Percentiles rank a stretch among this genome's conserved stretches.
phyloP scores from a whole-genome alignment of 495 filamentous ascomycete genomes.

The Xylaria palmicola region DNA sequence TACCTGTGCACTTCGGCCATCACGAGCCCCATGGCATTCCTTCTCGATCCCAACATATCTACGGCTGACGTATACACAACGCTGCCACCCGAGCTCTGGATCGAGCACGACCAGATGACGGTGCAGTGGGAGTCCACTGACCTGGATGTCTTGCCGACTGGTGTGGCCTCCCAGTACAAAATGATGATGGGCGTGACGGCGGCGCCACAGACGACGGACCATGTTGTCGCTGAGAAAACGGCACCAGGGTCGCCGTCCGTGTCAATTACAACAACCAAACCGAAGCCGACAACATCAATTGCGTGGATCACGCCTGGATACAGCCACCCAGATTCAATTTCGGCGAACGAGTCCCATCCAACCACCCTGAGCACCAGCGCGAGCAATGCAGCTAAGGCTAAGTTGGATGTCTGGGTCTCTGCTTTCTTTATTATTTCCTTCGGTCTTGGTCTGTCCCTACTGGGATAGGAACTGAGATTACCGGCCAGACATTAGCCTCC shows the following conservation, averaged over 20 bases:
- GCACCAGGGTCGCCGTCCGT: not conserved
- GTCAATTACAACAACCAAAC: not conserved
- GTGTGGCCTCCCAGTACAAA: conserved; percentile 15
- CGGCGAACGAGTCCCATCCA: not conserved
- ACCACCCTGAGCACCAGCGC: not conserved
- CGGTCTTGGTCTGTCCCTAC: too few species aligned
- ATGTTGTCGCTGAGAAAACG: not conserved
- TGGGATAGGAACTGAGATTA: too few species aligned
- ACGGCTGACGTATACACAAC: conserved; percentile 29
- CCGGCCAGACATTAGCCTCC: too few species aligned
- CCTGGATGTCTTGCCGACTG: conserved; percentile 16
- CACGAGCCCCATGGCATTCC: conserved; percentile 26
- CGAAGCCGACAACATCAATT: not conserved
- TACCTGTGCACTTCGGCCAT: conserved; percentile 23
- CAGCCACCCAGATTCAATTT: too few species aligned
- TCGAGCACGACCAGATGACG: conserved; percentile 23
- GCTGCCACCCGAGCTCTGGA: conserved; percentile 20
- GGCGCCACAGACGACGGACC: not conserved
- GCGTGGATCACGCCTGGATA: not conserved
- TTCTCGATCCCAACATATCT: conserved; percentile 23
- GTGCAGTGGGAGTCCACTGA: conserved; percentile 25
- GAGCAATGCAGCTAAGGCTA: too few species aligned
- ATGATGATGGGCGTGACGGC: conserved; percentile 22
- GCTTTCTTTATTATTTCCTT: not conserved
- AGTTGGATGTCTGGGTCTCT: not conserved